Evolutionary conservation across 352 stramenopile species (phyloP).

Genomic region (Globisporangium echinulatum): DNA sequence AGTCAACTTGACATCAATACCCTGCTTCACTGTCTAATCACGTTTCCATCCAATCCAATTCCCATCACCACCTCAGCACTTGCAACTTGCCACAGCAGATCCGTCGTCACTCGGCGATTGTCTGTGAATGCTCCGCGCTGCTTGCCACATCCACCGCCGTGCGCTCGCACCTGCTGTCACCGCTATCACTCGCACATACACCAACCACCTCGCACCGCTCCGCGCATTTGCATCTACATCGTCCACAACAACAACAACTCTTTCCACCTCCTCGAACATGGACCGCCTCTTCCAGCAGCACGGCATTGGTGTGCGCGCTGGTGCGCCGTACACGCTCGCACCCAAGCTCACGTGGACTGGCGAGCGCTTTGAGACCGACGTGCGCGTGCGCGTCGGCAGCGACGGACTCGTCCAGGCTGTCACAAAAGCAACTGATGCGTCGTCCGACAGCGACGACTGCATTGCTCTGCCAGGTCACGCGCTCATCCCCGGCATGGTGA

Average conservation of each 20-base stretch:
- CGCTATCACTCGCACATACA: too few species aligned
- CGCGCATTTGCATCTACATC: background rate
- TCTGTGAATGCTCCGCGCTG: conserved; percentile 9
- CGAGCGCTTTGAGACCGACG: conserved; percentile 38
- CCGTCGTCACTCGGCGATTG: background rate
- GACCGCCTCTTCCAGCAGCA: conserved; percentile 17
- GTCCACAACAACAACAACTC: background rate
- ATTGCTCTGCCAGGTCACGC: conserved; percentile 38
- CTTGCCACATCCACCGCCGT: background rate
- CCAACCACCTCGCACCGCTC: background rate
- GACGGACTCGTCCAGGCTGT: conserved; percentile 44
- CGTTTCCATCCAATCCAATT: conserved; percentile 1
- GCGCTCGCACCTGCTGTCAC: background rate
- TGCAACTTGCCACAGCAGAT: background rate
- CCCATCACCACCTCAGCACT: background rate
- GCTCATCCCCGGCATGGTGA: conserved; percentile 67
- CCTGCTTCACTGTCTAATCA: background rate
- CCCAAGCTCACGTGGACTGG: conserved; percentile 69
- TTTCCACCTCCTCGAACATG: conserved; percentile 4
- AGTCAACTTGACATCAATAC: background rate
- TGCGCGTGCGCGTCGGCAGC: conserved; percentile 42
- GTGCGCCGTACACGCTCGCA: conserved; percentile 40
- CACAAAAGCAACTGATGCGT: conserved; percentile 6
- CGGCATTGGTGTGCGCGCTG: conserved; percentile 1
- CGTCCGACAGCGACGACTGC: background rate